These are phyloP conservation scores for Pythium scleroteichum DNA, from an alignment of 352 stramenopile genomes.

Conservation along the genomic window DNA sequence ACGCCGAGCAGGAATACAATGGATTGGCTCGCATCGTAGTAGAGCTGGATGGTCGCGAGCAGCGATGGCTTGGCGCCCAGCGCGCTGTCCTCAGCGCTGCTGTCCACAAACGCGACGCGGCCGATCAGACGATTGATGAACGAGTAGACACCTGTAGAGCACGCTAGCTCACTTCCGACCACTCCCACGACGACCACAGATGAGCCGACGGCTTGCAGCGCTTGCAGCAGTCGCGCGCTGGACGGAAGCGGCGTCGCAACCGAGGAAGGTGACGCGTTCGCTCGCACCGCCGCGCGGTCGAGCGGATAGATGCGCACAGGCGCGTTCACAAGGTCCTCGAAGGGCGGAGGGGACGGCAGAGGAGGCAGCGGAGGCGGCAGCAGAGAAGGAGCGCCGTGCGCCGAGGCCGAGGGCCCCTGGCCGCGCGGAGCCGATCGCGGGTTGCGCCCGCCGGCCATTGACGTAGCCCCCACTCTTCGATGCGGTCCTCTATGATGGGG, in stretches of 20 bases:
- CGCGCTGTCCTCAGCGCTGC: slow-evolving; percentile 17
- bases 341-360: slow-evolving; percentile 1
- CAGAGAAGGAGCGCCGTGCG: slow-evolving; percentile 1
- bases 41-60: slow-evolving; percentile 52
- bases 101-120: slow-evolving; percentile 49
- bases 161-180: slow-evolving; percentile 31
- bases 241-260: slow-evolving; percentile 13
- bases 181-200: slow-evolving; percentile 45
- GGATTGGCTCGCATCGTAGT: slow-evolving; percentile 47
- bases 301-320: slow-evolving; percentile 63
- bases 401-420: neutral
- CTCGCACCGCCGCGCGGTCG: slow-evolving; percentile 25
- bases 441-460: slow-evolving; percentile 9
- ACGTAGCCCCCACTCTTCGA: neutral
- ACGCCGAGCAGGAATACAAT: slow-evolving; percentile 63
- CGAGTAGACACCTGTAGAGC: slow-evolving; percentile 34
- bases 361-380: slow-evolving; percentile 19
- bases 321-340: slow-evolving; percentile 21
- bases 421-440: slow-evolving; percentile 10
- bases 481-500: neutral
- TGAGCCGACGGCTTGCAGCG: slow-evolving; percentile 39
- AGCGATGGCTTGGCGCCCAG: slow-evolving; percentile 8
- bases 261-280: slow-evolving; percentile 8
- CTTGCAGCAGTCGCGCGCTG: slow-evolving; percentile 32
- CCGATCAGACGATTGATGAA: slow-evolving; percentile 72